Evolutionary conservation across 148 eudicot genomes (phyloP).

Genomic region (Cornus kousa): DNA sequence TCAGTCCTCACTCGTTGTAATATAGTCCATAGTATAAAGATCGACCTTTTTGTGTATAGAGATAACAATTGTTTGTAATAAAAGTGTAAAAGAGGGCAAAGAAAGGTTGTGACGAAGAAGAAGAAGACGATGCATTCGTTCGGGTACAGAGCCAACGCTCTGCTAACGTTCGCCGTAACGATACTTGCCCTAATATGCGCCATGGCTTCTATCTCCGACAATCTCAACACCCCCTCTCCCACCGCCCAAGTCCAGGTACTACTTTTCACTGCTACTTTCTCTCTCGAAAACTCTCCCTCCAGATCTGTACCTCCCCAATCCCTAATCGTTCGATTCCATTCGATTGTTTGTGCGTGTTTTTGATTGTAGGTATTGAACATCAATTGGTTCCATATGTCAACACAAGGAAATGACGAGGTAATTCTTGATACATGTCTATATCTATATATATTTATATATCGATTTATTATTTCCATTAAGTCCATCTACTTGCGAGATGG

Average conservation of each 20-base stretch:
- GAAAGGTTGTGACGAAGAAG: background rate
- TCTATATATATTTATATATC: background rate
- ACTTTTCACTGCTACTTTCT: conserved; percentile 9
- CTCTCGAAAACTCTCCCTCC: background rate
- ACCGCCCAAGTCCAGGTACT: conserved; percentile 58
- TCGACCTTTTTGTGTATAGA: background rate
- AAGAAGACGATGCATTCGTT: conserved; percentile 66
- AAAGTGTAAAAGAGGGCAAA: background rate
- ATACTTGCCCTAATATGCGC: conserved; percentile 80
- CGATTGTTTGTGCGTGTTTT: conserved; percentile 1
- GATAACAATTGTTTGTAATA: background rate
- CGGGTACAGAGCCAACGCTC: conserved; percentile 81
- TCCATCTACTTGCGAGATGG: no score
- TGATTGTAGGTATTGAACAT: conserved; percentile 66
- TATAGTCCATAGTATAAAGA: no score
- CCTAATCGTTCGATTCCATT: background rate
- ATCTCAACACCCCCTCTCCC: conserved; percentile 65
- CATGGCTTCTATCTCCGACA: conserved; percentile 84
- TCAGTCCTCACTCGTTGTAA: background rate
- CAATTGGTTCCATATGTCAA: conserved; percentile 71
- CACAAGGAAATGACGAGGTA: conserved; percentile 92
- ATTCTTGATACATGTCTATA: background rate
- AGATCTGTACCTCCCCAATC: background rate
- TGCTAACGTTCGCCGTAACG: conserved; percentile 69
- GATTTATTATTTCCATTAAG: no score